Base-by-base conservation (phyloP, 2,329 filamentous ascomycete genomes). In the Aspergillus calidoustus region DNA sequence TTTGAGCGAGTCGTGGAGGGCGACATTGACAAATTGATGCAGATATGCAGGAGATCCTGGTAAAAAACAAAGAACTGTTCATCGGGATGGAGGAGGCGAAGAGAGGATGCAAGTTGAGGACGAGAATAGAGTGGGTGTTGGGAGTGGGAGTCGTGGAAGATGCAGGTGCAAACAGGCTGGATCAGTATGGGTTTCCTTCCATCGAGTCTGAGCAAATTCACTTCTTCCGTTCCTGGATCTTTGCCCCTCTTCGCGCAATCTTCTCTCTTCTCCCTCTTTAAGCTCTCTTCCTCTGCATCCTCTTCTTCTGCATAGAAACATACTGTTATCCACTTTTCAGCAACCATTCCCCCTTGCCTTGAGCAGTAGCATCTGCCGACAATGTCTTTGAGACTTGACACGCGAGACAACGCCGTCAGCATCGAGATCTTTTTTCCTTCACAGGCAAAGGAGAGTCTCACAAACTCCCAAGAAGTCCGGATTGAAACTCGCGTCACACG, bases 11-110 rank as follows among this genome's bases (percentile, higher is more conserved):
- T 50, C 19, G 44, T 52, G 15, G 44, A 28, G 48, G 48, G n/a
- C 31, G 15, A 17, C 30, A 43, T 25, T 49, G 15, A 23, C 41
- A 34, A 19, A 41, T 52, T 54, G 28, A 6, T 17, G n/a, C 57
- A 19, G 34, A 51, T 41, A 55, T 25, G 31, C 62, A 53, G 38
- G 47, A 58, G 48, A 44, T 41, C 23, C 59, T 53, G 51, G 25
- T 31, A 19, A 46, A 54, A 44, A 31, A n/a, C n/a, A n/a, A 44
- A 44, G 17, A 47, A 47, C 47, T 41, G 44, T 48, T n/a, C 50
- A 46, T 38, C 34, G 9, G 34, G 34, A 38, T 38, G 34, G 34
- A 38, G 11, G 22, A 44, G 17, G 34, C 13, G 22, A 9, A 44
- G 52, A 6, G n/a, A 53, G 19, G 50, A 22, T 13, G 9, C 11